A percentile compares a stretch with the other conserved stretches of the same genome.
These are phyloP conservation scores for Cercospora zeina DNA, from an alignment of 2,329 filamentous ascomycete genomes.

Conservation along the genomic window DNA sequence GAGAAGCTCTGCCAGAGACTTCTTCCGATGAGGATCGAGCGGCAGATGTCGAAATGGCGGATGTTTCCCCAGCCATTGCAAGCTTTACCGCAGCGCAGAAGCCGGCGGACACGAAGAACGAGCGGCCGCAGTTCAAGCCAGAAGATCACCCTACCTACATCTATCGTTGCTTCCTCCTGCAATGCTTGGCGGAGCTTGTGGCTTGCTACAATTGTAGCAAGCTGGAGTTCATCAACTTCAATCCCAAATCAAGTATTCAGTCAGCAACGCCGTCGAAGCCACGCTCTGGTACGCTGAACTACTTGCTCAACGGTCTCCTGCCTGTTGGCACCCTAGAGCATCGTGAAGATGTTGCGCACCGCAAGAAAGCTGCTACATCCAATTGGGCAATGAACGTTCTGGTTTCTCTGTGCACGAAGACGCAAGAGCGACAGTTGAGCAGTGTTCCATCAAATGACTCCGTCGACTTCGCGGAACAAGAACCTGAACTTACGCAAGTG, in stretches of 20 bases:
- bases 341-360: slow-evolving; percentile 71
- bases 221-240: slow-evolving; percentile 99
- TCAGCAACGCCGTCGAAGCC: slow-evolving; percentile 90
- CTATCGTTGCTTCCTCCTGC: slow-evolving; percentile 91
- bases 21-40: slow-evolving; percentile 38
- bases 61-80: slow-evolving; percentile 34
- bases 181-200: slow-evolving; percentile 86
- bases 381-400: slow-evolving; percentile 82
- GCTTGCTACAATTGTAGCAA: slow-evolving; percentile 93
- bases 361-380: slow-evolving; percentile 84
- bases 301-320: slow-evolving; percentile 79
- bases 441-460: slow-evolving; percentile 18
- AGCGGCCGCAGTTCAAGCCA: slow-evolving; percentile 79
- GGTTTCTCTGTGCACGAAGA: slow-evolving; percentile 83
- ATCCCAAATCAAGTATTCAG: slow-evolving; percentile 80
- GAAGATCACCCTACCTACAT: slow-evolving; percentile 95
- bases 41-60: slow-evolving; percentile 55
- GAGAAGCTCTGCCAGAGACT: slow-evolving; percentile 47
- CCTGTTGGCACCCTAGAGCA: slow-evolving; percentile 66
- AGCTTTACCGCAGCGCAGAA: slow-evolving; percentile 26
- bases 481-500: slow-evolving; percentile 84
- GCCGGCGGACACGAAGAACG: slow-evolving; percentile 40
- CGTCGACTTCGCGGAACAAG: slow-evolving; percentile 63
- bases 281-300: slow-evolving; percentile 87
- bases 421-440: slow-evolving; percentile 67